A percentile compares a stretch with the other conserved stretches of the same genome.
phyloP scores from a whole-genome alignment of 2,329 filamentous ascomycete genomes.

The Ophiostoma ips region DNA sequence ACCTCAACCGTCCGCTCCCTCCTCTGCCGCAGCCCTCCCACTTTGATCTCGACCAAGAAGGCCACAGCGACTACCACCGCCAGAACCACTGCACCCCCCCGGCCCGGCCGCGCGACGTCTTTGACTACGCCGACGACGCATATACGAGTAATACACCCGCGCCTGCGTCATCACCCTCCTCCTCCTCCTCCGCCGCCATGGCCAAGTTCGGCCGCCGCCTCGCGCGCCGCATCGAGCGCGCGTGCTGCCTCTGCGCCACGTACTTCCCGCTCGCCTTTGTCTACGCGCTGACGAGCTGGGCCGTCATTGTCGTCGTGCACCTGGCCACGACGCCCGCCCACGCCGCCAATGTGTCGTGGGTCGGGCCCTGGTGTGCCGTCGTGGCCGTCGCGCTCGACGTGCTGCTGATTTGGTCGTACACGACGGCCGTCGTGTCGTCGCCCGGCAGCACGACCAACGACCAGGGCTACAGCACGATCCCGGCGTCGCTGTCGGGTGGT shows the following conservation, averaged over 20 bases:
- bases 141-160: background rate
- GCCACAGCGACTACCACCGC: background rate
- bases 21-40: background rate
- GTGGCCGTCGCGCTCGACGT: slow-evolving; percentile 59
- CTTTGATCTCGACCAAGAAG: background rate
- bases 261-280: slow-evolving; percentile 86
- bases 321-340: slow-evolving; percentile 48
- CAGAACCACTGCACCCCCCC: background rate
- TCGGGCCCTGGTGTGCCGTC: slow-evolving; percentile 28
- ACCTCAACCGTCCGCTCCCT: background rate
- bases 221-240: slow-evolving; percentile 61
- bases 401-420: slow-evolving; percentile 80
- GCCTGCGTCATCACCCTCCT: background rate
- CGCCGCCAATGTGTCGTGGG: slow-evolving; percentile 18
- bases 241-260: slow-evolving; percentile 63
- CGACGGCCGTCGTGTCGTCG: slow-evolving; percentile 80
- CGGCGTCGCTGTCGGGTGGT: slow-evolving; percentile 30
- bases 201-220: slow-evolving; percentile 43
- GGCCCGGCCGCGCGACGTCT: background rate
- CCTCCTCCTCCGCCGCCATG: slow-evolving; percentile 10
- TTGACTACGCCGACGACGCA: background rate
- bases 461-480: slow-evolving; percentile 65
- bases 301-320: slow-evolving; percentile 68
- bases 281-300: slow-evolving; percentile 85
- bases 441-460: slow-evolving; percentile 59